Base-by-base conservation (phyloP, 371 early-diverging fungal genomes). In the Phascolomyces articulosus region DNA sequence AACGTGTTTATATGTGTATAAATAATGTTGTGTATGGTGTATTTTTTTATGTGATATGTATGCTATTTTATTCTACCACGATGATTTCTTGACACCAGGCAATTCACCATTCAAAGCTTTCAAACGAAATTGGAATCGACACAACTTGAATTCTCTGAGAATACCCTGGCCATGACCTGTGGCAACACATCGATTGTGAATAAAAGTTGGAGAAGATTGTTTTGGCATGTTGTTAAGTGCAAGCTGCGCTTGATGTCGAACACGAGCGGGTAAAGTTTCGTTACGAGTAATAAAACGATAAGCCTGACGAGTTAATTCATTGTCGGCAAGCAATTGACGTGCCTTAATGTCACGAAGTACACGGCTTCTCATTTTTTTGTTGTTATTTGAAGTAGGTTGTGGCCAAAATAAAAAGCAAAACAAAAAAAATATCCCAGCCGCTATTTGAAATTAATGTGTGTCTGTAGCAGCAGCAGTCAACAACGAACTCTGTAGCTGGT, bases 101-200 rank as follows among this genome's bases (percentile, higher is more conserved):
- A 94, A 74, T 54, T 92, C 90, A 55, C 95, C 95, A 55, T 86
- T 89, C 56, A 93, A 73, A 8, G 95, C 95, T 74, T 91, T 91
- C 57, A 90, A 61, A 66, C 94, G 90, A 83, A 94, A 94, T 75
- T 91, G 92, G 80, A 87, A 90, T 62, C 93, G 83, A 64, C 92
- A 92, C 58, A 94, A 68, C 62, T 85, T 87, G 83, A 91, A 93
- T 66, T 90, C 91, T 72, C 90, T 85, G 55, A 94, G 78, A 40
- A 94, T 75, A 84, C 94, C 93, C 71, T 90, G 90, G 26, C 90
- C 94, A 60, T 94, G 89, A 24, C 95, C 95, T 23, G 95, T 92
- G 51, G 88, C 88, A 21, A 91, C 74, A 68, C 95, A 94, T 16
- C 95, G 85, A 77, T 91, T 93, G 58, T 85, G 87, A 67, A 93